Base-by-base conservation (phyloP, 75 land plant genomes). In the Isoetes taiwanensis region DNA sequence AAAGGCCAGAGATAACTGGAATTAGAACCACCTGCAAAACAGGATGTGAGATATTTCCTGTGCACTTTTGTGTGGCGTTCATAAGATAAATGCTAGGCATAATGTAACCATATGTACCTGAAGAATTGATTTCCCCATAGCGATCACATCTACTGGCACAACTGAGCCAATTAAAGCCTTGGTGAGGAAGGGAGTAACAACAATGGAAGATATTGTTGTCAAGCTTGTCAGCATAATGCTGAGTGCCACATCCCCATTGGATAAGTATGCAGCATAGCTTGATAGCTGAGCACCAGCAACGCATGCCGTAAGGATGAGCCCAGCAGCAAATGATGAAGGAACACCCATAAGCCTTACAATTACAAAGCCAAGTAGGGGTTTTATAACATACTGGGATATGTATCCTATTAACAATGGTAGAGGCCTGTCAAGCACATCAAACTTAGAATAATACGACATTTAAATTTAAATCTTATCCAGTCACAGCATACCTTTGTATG, bases 201-300 rank as follows among this genome's bases (percentile, higher is more conserved):
- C 39, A 2, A 84, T 89, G 3, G 95, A 91, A 10, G 95, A 66
- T 42, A 91, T 74, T 35, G 97, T 91, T 34, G 85, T 66, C 3
- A 65, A 64, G 54, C 95, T 83, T 2, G 89, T 91, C 26, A 91
- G 55, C 14, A 91, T 68, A 52, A 91, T 82, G 69, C 97, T 87
- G 64, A 91, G 61, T 17, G 97, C 97, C 20, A 91, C 85, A 70
- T 91, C 97, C 2, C 85, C 85, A 52, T 87, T 80, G 63, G 95
- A 81, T 59, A 91, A 62, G 41, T 66, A 91, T 26, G 85, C 84
- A 14, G 95, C 97, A 71, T 91, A 91, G 41, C 89, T 86, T 40
- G 97, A 91, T 20, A 91, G 69, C 37, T 91, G 97, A 30, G 97
- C 97, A 27, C 89, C 95, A 17, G 89, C 77, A 54, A 91, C 97